Evolutionary conservation across 306 rosid species (phyloP).

Genomic region (Argentina anserina): DNA sequence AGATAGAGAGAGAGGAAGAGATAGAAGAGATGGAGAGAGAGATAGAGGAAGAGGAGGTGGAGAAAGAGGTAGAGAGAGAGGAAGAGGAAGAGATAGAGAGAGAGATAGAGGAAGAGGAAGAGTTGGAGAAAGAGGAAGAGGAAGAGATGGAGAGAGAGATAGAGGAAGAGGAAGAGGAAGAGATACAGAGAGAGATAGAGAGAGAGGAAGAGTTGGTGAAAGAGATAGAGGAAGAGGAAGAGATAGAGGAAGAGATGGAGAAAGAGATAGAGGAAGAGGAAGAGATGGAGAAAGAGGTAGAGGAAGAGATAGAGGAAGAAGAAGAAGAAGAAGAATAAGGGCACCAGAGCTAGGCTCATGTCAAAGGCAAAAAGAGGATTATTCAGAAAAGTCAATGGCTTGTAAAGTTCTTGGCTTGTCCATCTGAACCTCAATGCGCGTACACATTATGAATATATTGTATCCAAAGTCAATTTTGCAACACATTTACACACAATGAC

Average conservation of each 20-base stretch:
- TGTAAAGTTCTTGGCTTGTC: background rate
- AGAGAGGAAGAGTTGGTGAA: too few relatives aligned
- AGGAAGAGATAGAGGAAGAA: background rate
- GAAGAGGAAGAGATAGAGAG: too few relatives aligned
- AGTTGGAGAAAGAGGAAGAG: too few relatives aligned
- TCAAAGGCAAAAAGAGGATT: background rate
- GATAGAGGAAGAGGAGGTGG: too few relatives aligned
- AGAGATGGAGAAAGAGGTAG: background rate
- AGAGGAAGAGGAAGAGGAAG: background rate
- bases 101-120: too few relatives aligned
- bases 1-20: background rate
- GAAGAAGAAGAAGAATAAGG: background rate
- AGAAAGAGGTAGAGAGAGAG: too few relatives aligned
- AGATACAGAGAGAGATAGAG: background rate
- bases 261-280: background rate
- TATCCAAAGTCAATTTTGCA: background rate
- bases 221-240: too few relatives aligned
- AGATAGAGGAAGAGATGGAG: too few relatives aligned
- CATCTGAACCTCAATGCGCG: background rate
- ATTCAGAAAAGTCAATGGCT: background rate
- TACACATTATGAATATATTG: background rate
- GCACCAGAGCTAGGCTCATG: background rate
- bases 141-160: too few relatives aligned
- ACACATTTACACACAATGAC: background rate
- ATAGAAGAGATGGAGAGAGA: background rate